These are phyloP conservation scores for Lactuca sativa DNA, from an alignment of 129 eudicot genomes.

Conservation along the genomic window DNA sequence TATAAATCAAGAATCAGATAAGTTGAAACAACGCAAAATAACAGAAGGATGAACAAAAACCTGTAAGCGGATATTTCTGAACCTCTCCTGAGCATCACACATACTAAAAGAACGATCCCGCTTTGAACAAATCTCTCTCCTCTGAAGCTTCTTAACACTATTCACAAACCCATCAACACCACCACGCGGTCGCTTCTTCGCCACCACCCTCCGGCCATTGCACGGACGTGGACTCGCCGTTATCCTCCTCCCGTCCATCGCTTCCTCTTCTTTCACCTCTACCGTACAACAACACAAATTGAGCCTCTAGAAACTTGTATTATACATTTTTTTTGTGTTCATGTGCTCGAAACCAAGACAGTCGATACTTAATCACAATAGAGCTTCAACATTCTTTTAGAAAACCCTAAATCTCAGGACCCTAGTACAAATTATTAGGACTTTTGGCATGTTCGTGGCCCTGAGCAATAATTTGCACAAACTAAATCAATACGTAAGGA, in stretches of 20 bases:
- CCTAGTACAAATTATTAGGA: conserved; percentile 21
- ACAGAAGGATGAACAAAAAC: conserved; percentile 24
- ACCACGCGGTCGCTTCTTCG: conserved; percentile 82
- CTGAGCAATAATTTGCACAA: conserved; percentile 16
- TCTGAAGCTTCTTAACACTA: conserved; percentile 91
- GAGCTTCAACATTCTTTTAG: not conserved
- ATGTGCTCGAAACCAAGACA: conserved; percentile 8
- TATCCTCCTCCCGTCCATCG: conserved; percentile 91
- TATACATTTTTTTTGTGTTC: not conserved
- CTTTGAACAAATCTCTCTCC: conserved; percentile 93
- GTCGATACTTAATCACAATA: conserved; percentile 7
- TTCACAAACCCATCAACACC: conserved; percentile 86
- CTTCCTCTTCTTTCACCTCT: conserved; percentile 3
- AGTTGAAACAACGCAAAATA: not conserved
- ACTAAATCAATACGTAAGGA: conserved; percentile 1
- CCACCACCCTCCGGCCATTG: conserved; percentile 83
- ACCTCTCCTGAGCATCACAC: conserved; percentile 95
- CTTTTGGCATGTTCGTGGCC: conserved; percentile 20
- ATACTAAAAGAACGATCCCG: conserved; percentile 86
- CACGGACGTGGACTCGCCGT: conserved; percentile 93
- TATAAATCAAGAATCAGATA: conserved; percentile 11
- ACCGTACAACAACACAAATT: conserved; percentile 17
- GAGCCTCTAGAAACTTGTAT: conserved; percentile 20
- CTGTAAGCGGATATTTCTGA: conserved; percentile 84
- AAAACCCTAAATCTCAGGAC: conserved; percentile 32